Evolutionary conservation across 441 rosid genomes (phyloP), one percentile per base, ranked within the genome.

Genomic region (Erodium texanum): DNA sequence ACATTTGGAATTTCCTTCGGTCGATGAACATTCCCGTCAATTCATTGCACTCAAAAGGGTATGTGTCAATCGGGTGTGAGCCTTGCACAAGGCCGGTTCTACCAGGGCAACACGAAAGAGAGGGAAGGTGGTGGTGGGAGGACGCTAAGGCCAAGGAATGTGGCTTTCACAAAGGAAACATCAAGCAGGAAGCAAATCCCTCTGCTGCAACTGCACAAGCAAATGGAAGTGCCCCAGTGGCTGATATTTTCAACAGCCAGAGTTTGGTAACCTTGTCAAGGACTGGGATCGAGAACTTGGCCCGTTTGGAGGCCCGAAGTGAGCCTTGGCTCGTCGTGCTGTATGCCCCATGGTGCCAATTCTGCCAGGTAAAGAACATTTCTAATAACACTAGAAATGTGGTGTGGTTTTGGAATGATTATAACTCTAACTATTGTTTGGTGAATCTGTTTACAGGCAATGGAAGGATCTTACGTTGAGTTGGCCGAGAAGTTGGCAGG

Each of bases 61-160:
- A 56, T 20, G 65, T 75, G 27, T 75, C 74, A n/a, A 67, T 75
- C 0, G 78, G 71, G 29, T 75, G 78, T 1, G 74, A 75, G 67
- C 74, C 78, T 38, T 38, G 45, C 45, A 38, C 45, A 10, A 38
- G 45, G 45, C 11, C 45, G 6, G 45, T 38, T 10, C 45, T 38
- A 10, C 45, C 45, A 9, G 45, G 45, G 45, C 45, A 38, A 10
- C 45, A 38, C 11, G 45, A 38, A 10, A 38, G 45, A 7, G 45
- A 38, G 45, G 45, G 45, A 10, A 38, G 45, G 45, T 38, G 45
- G 45, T 38, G 45, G 45, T 38, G 45, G 45, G 45, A 38, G 45
- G 45, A 38, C 1, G 45, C 45, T 11, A 38, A 7, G 45, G 45
- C 45, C 45, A 38, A 38, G 45, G 45, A 38, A 38, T 38, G 45